Conservation (phyloP, 2,329 filamentous ascomycete species). For the Colletotrichum sp. region DNA sequence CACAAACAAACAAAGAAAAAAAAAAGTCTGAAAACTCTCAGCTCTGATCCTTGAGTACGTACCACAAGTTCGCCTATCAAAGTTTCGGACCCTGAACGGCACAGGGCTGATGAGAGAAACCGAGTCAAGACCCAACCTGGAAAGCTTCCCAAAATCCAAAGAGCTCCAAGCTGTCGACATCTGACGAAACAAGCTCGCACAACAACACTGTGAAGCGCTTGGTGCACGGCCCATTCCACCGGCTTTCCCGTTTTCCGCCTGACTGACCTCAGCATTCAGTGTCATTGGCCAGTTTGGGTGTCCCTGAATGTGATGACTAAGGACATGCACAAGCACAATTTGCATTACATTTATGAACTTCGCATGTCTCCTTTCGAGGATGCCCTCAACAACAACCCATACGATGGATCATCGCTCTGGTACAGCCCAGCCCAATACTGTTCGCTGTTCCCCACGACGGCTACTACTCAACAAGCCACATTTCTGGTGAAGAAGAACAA, state of each 20-base stretch:
- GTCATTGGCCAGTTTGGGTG: background rate
- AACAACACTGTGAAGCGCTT: background rate
- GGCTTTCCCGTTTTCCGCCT: background rate
- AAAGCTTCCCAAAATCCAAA: background rate
- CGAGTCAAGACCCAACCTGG: background rate
- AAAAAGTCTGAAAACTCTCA: background rate
- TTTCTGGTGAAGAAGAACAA: too few species aligned
- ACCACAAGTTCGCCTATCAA: background rate
- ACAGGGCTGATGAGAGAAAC: background rate
- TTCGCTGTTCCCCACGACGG: too few species aligned
- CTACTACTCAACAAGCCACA: too few species aligned
- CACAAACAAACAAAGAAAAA: background rate
- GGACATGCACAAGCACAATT: background rate
- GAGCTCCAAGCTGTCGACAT: background rate
- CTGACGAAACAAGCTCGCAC: slow-evolving; percentile 12
- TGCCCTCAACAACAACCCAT: background rate
- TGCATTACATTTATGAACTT: background rate
- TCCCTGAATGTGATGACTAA: background rate
- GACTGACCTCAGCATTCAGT: background rate
- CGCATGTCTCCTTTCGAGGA: background rate
- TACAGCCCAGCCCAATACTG: too few species aligned
- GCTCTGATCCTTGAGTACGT: background rate
- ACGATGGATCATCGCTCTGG: too few species aligned
- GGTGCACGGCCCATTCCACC: background rate
- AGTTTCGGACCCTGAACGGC: background rate